phyloP scores from a whole-genome alignment of 2,329 filamentous ascomycete genomes.

The Phialocephala sp. region DNA sequence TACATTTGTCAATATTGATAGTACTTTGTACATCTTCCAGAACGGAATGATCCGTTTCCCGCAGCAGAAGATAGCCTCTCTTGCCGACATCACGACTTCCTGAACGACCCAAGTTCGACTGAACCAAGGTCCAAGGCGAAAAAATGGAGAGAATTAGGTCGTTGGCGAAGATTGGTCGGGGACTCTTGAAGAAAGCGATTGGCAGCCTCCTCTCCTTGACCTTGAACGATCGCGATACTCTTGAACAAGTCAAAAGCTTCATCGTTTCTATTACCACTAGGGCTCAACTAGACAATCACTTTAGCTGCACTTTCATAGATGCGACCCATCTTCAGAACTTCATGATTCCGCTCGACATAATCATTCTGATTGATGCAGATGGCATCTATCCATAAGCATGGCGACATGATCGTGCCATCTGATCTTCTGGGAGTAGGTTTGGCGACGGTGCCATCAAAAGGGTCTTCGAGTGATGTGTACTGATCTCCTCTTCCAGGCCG shows the following conservation, averaged over 20 bases:
- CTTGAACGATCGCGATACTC: neutral
- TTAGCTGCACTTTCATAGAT: constrained; percentile 15
- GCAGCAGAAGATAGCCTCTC: neutral
- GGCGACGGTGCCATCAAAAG: neutral
- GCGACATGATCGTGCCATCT: neutral
- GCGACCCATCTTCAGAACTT: constrained; percentile 17
- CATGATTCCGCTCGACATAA: constrained; percentile 34
- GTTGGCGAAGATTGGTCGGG: neutral
- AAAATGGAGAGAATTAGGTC: neutral
- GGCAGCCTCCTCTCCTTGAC: neutral
- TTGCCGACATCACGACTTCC: constrained; percentile 12
- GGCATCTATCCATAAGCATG: constrained; percentile 15
- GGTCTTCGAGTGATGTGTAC: neutral
- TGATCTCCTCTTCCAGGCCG: neutral
- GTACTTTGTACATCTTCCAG: neutral
- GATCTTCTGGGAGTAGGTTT: neutral
- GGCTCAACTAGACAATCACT: constrained; percentile 17
- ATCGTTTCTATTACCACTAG: neutral
- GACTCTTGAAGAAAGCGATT: neutral
- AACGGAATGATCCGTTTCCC: neutral
- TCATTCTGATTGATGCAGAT: constrained; percentile 14
- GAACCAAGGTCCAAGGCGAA: constrained; percentile 12
- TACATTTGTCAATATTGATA: neutral
- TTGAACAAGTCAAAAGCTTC: constrained; percentile 4
- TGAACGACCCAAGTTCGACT: constrained; percentile 20